A percentile compares a stretch with the other conserved stretches of the same genome.
Evolutionary conservation across 305 asterid species (phyloP).

Genomic region (Fraxinus baroniana): DNA sequence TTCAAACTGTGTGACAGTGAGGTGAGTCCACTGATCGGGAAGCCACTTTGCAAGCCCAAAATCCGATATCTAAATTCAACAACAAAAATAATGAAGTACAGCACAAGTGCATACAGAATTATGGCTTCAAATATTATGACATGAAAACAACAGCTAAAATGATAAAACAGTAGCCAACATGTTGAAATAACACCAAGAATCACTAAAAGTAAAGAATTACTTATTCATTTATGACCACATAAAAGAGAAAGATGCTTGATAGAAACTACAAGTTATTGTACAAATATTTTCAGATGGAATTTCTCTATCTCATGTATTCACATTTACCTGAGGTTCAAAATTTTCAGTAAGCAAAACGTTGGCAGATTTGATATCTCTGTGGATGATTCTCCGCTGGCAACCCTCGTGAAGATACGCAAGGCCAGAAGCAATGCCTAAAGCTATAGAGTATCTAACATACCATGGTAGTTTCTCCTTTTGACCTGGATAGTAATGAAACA

Average conservation of each 20-base stretch:
- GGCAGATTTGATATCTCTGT: constrained; percentile 91
- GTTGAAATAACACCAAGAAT: not conserved
- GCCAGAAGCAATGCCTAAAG: constrained; percentile 84
- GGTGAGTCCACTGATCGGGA: constrained; percentile 94
- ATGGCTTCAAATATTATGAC: not conserved
- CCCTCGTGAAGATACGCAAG: constrained; percentile 92
- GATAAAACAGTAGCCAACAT: not conserved
- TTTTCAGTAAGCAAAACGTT: constrained; percentile 80
- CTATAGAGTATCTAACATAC: constrained; percentile 58
- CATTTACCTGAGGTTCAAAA: constrained; percentile 75
- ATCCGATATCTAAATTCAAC: constrained; percentile 75
- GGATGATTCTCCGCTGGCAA: constrained; percentile 89
- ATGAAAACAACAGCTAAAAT: not conserved
- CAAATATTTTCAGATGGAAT: not conserved
- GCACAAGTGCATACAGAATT: not conserved
- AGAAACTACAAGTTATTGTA: not conserved
- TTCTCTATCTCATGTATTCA: not conserved
- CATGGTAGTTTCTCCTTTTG: constrained; percentile 58
- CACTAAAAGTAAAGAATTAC: not conserved
- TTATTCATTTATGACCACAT: not conserved
- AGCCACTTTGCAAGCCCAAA: constrained; percentile 99
- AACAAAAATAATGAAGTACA: constrained; percentile 22
- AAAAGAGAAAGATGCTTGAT: not conserved
- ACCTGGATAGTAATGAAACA: constrained; percentile 36
- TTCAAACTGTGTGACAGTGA: constrained; percentile 80